These are phyloP conservation scores for Trichophyton benhamiae DNA, from an alignment of 2,329 filamentous ascomycete species.

Conservation along the genomic window DNA sequence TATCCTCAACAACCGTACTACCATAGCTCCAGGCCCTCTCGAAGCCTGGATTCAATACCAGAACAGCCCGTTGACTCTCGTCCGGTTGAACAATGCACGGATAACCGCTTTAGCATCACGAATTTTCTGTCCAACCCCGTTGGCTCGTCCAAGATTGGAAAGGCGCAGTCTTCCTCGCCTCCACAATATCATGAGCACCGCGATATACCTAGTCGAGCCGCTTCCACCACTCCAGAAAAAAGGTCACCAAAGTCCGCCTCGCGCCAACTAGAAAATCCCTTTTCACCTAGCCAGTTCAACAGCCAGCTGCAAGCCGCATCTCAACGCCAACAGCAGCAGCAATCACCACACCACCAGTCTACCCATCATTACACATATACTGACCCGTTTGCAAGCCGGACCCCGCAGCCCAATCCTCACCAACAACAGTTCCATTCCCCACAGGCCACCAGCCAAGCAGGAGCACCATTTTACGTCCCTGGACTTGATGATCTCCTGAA, in stretches of 20 bases:
- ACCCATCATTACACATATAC: not conserved
- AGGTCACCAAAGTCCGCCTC: not conserved
- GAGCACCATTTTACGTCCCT: conserved; percentile 22
- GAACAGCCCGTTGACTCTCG: not conserved
- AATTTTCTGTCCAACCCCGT: not conserved
- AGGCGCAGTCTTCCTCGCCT: not conserved
- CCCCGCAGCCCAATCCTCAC: conserved; percentile 1
- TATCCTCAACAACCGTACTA: not conserved
- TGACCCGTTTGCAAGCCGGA: conserved; percentile 5
- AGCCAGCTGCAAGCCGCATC: not conserved
- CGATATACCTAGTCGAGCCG: not conserved
- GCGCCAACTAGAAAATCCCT: not conserved
- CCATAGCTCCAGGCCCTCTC: not conserved
- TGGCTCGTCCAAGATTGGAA: not conserved
- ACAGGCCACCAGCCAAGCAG: conserved; percentile 4
- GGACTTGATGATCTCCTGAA: conserved; percentile 47
- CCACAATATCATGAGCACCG: conserved; percentile 3
- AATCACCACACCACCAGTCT: not conserved
- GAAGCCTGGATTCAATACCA: not conserved
- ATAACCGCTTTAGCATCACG: not conserved
- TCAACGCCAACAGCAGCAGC: not conserved
- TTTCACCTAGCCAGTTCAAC: not conserved
- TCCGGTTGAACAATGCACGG: not conserved
- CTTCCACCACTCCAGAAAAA: not conserved
- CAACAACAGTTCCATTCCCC: conserved; percentile 2